Percentiles rank a stretch among this genome's conserved stretches.
Evolutionary conservation across 73 alveolate species (phyloP).

Genomic region (Blepharisma japonicum): DNA sequence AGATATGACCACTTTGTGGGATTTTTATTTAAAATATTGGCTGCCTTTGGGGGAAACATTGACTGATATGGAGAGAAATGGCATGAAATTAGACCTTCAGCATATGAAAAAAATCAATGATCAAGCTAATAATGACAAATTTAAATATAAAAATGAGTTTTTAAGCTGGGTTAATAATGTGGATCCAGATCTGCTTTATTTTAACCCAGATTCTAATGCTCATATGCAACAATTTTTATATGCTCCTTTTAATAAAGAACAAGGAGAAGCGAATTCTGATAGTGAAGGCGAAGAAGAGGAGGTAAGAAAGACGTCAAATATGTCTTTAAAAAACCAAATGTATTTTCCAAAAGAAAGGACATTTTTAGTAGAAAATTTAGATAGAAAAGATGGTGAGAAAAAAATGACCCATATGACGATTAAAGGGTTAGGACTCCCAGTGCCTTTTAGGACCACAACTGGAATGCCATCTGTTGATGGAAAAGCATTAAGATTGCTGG

Average conservation of each 20-base stretch:
- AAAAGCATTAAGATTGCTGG: slow-evolving; percentile 53
- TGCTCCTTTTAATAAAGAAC: slow-evolving; percentile 78
- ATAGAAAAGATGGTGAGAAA: slow-evolving; percentile 50
- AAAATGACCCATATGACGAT: slow-evolving; percentile 63
- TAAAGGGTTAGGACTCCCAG: slow-evolving; percentile 72
- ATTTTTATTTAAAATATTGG: slow-evolving; percentile 77
- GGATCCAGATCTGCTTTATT: slow-evolving; percentile 46
- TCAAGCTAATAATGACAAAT: slow-evolving; percentile 69
- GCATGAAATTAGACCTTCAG: slow-evolving; percentile 68
- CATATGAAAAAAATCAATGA: slow-evolving; percentile 52
- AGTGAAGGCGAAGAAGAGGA: slow-evolving; percentile 42
- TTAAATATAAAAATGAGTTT: slow-evolving; percentile 54
- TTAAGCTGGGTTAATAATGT: slow-evolving; percentile 58
- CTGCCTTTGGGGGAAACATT: slow-evolving; percentile 79
- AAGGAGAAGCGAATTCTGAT: not conserved
- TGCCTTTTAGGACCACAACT: slow-evolving; percentile 49
- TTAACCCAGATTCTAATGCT: slow-evolving; percentile 66
- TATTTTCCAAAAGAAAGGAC: slow-evolving; percentile 39
- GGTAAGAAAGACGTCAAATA: slow-evolving; percentile 19
- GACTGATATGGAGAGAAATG: slow-evolving; percentile 88
- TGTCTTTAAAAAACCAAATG: slow-evolving; percentile 17
- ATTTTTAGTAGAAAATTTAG: slow-evolving; percentile 50
- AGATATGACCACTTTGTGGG: slow-evolving; percentile 51
- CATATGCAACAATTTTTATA: slow-evolving; percentile 71
- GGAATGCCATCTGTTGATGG: slow-evolving; percentile 83